phyloP scores from a whole-genome alignment of 768 basidiomycete genomes.

The Mycena albidolilacea region DNA sequence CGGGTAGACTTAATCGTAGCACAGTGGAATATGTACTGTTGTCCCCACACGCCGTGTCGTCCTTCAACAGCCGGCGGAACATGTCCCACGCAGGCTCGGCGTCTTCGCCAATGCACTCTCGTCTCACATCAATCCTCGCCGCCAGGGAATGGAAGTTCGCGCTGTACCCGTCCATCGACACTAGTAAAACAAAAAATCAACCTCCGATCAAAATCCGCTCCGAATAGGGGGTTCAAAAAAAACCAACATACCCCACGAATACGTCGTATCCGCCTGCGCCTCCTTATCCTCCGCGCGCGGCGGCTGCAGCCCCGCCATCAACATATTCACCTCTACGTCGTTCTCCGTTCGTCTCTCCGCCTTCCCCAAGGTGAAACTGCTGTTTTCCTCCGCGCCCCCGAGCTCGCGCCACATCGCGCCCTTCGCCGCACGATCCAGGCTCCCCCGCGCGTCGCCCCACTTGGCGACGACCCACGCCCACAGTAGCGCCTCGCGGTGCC shows the following conservation, averaged over 20 bases:
- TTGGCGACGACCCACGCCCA: slow-evolving; percentile 55
- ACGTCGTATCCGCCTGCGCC: slow-evolving; percentile 17
- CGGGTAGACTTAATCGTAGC: neutral
- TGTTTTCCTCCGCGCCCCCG: slow-evolving; percentile 41
- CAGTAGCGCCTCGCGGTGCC: slow-evolving; percentile 54
- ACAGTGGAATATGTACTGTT: slow-evolving; percentile 12
- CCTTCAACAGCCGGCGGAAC: slow-evolving; percentile 27
- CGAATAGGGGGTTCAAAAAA: neutral
- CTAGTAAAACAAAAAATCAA: neutral
- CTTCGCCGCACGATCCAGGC: slow-evolving; percentile 24
- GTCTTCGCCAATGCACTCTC: slow-evolving; percentile 16
- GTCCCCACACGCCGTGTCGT: slow-evolving; percentile 20
- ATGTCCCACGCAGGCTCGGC: slow-evolving; percentile 28
- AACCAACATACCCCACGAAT: slow-evolving; percentile 23
- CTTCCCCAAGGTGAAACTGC: neutral
- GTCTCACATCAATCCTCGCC: neutral
- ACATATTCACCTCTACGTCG: slow-evolving; percentile 36
- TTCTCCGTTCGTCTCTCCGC: slow-evolving; percentile 25
- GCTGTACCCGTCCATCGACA: slow-evolving; percentile 34
- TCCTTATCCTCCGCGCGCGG: slow-evolving; percentile 12
- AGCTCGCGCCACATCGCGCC: slow-evolving; percentile 50
- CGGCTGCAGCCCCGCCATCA: slow-evolving; percentile 31
- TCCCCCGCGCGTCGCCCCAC: slow-evolving; percentile 39
- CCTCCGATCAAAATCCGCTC: neutral
- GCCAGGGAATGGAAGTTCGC: slow-evolving; percentile 14